These are phyloP conservation scores for Pythium myriotylum DNA, from an alignment of 352 stramenopile genomes.

Conservation along the genomic window DNA sequence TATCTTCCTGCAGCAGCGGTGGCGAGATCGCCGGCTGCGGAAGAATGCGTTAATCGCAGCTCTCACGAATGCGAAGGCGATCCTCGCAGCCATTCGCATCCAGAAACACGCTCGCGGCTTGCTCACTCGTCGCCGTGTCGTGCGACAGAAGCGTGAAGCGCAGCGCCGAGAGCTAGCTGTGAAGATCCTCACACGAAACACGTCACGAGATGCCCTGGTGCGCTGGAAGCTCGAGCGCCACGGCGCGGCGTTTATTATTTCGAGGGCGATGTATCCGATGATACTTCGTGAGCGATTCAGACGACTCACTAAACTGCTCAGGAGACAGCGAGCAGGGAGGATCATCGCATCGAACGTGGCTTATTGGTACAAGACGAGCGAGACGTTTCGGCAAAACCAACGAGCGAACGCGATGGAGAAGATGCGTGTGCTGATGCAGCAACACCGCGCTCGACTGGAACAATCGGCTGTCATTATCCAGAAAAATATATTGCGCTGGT, in stretches of 20 bases:
- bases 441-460: constrained; percentile 13
- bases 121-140: constrained; percentile 26
- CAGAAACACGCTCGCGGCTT: constrained; percentile 47
- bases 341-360: constrained; percentile 25
- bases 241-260: constrained; percentile 57
- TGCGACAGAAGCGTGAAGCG: constrained; percentile 9
- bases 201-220: constrained; percentile 39
- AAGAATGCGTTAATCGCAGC: constrained; percentile 43
- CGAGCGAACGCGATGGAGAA: neutral
- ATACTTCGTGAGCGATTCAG: constrained; percentile 39
- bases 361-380: constrained; percentile 26
- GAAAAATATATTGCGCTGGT: constrained; percentile 48
- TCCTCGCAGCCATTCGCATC: constrained; percentile 43
- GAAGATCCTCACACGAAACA: constrained; percentile 39
- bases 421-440: neutral
- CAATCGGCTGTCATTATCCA: constrained; percentile 37
- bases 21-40: constrained; percentile 37
- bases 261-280: constrained; percentile 43
- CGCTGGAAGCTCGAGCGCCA: constrained; percentile 48
- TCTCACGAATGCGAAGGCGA: constrained; percentile 34
- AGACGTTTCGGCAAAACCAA: neutral
- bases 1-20: constrained; percentile 38
- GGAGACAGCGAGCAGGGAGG: constrained; percentile 24
- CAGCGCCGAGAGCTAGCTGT: constrained; percentile 35
- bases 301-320: constrained; percentile 25